Conservation (phyloP, 2,329 filamentous ascomycete species). For the Fusarium mundagurra region DNA sequence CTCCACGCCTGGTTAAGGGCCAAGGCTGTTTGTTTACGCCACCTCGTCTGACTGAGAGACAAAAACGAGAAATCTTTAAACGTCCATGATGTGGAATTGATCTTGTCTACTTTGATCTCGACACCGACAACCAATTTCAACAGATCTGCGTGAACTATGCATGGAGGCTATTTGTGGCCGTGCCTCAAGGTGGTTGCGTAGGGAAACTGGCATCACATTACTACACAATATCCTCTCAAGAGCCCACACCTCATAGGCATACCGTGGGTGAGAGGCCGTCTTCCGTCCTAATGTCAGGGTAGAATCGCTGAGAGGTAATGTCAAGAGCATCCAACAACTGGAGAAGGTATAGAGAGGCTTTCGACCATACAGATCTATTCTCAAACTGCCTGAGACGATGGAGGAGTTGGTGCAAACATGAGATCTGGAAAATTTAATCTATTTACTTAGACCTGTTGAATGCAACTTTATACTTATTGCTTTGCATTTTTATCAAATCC, state of each 20-base stretch:
- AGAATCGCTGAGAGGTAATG: neutral
- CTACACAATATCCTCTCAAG: neutral
- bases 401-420: neutral
- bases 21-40: neutral
- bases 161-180: neutral
- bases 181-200: accelerated
- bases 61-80: neutral
- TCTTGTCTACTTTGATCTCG: neutral
- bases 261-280: neutral
- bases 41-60: neutral
- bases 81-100: neutral
- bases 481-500: accelerated
- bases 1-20: neutral
- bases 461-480: neutral
- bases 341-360: neutral
- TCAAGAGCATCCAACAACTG: neutral
- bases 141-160: neutral
- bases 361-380: too few relatives aligned
- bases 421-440: accelerated
- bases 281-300: neutral
- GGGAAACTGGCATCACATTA: neutral
- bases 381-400: too few relatives aligned
- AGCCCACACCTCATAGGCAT: neutral
- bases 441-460: neutral
- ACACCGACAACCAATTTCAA: neutral